Evolutionary conservation across 345 rosid species (phyloP).

Genomic region (Rhodomyrtus tomentosa): DNA sequence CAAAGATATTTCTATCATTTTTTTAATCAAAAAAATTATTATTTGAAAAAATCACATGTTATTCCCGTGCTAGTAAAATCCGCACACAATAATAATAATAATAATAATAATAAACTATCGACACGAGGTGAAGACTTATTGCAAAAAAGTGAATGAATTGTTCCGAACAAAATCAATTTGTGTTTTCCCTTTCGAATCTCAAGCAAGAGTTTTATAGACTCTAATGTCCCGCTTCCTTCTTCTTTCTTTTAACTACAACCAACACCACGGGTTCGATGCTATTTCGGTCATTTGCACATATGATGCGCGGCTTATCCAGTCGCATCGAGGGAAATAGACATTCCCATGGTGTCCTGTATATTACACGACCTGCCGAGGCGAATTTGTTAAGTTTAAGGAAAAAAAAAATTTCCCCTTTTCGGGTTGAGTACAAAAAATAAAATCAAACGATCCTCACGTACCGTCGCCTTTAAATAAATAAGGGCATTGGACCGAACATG

Average conservation of each 20-base stretch:
- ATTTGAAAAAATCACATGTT: not conserved
- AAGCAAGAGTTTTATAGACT: not conserved
- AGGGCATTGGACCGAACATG: not conserved
- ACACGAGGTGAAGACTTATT: rapidly evolving
- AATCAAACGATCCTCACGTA: too few relatives aligned
- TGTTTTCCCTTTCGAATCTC: not conserved
- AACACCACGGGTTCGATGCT: not conserved
- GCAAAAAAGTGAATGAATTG: not conserved
- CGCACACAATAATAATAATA: too few relatives aligned
- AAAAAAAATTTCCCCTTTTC: too few relatives aligned
- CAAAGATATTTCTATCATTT: not conserved
- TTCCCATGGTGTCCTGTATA: too few relatives aligned
- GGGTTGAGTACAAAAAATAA: too few relatives aligned
- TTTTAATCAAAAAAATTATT: not conserved
- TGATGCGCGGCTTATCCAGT: rapidly evolving
- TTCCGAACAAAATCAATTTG: not conserved
- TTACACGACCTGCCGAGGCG: too few relatives aligned
- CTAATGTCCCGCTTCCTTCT: not conserved
- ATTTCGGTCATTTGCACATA: too few relatives aligned
- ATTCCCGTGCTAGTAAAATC: not conserved
- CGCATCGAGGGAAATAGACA: not conserved
- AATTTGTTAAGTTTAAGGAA: too few relatives aligned
- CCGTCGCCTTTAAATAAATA: too few relatives aligned
- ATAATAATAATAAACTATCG: too few relatives aligned
- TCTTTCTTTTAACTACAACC: not conserved